phyloP scores from a whole-genome alignment of 495 filamentous ascomycete species.

The Penicillium malachiteum region DNA sequence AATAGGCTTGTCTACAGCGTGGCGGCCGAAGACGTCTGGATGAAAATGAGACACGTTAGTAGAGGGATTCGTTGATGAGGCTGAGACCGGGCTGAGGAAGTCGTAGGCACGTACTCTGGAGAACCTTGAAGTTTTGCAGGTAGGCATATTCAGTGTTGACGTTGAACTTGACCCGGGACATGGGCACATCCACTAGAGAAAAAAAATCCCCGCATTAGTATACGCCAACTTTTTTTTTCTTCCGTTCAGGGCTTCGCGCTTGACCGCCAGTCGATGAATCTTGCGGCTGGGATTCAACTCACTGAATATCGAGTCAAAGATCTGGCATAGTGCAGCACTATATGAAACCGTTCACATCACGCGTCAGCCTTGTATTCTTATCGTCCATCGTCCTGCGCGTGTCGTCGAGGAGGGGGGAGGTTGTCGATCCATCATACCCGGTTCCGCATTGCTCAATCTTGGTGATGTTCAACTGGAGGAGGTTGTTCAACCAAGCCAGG shows the following conservation, averaged over 20 bases:
- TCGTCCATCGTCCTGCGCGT: background rate
- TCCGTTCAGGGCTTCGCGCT: background rate
- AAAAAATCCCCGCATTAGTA: constrained; percentile 20
- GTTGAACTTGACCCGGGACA: constrained; percentile 97
- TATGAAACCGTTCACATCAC: constrained; percentile 2
- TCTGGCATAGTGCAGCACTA: constrained; percentile 91
- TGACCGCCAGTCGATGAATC: constrained; percentile 3
- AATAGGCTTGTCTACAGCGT: constrained; percentile 81
- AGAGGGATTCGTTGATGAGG: background rate
- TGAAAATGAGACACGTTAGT: constrained; percentile 7
- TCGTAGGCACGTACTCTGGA: constrained; percentile 70
- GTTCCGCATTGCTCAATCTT: constrained; percentile 99
- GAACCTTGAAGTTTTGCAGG: constrained; percentile 94
- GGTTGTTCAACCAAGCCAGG: constrained; percentile 94
- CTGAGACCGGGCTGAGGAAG: background rate
- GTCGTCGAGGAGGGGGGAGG: constrained; percentile 22
- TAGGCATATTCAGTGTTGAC: constrained; percentile 97
- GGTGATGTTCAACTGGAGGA: constrained; percentile 94
- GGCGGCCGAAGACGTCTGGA: constrained; percentile 79
- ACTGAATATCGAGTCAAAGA: constrained; percentile 97
- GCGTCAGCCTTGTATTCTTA: constrained; percentile 20
- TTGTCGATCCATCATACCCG: constrained; percentile 65
- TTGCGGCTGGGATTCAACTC: constrained; percentile 25
- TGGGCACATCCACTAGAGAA: constrained; percentile 78
- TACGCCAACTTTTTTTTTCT: background rate